Base-by-base conservation (phyloP, 1,284 basidiomycete genomes). In the Kalmanozyma brasiliensis region DNA sequence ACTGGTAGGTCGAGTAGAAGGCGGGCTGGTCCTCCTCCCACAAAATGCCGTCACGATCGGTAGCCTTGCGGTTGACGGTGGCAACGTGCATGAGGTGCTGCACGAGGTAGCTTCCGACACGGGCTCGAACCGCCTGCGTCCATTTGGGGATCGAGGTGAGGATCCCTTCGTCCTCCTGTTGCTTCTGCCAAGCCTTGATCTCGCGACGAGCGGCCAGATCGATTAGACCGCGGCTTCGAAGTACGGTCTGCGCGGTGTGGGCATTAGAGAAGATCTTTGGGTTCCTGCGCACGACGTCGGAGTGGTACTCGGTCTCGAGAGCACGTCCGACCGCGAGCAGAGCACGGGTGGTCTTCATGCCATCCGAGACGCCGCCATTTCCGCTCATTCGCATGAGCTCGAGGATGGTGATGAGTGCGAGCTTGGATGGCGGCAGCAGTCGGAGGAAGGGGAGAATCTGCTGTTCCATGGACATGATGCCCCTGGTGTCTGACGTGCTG, bases 1-100 rank as follows among this genome's bases (percentile, higher is more conserved):
- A 97, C 83, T 98, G 94, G 81, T 97, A 97, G 2, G 89, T 86
- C 79, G 97, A 93, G 63, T 89, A 90, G 83, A 98, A 95, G 0
- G 94, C 95, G 0, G 92, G 91, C 75, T 98, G 95, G 16, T 86
- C 85, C 83, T 98, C 94, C 36, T 76, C 72, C 79, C 80, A 77
- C 34, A 76, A 36, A 19, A 71, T 43, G 47, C 79, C 73, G 42
- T 79, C 72, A 26, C 76, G 62, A 52, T 81, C 80, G 20, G 48
- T 62, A 23, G 74, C 78, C 34, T 60, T 87, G 52, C 93, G 86
- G 43, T 85, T 85, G n/a, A 98, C 89, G 49, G 87, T 88, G 1
- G 94, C 92, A 1, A 90, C 87, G 48, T 92, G 89, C 87, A 96
- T 90, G 62, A 97, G 84, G 53, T 88, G 88, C 69, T 93, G 89